These are phyloP conservation scores for Colletotrichum noveboracense DNA, from an alignment of 2,329 filamentous ascomycete genomes.

Conservation along the genomic window DNA sequence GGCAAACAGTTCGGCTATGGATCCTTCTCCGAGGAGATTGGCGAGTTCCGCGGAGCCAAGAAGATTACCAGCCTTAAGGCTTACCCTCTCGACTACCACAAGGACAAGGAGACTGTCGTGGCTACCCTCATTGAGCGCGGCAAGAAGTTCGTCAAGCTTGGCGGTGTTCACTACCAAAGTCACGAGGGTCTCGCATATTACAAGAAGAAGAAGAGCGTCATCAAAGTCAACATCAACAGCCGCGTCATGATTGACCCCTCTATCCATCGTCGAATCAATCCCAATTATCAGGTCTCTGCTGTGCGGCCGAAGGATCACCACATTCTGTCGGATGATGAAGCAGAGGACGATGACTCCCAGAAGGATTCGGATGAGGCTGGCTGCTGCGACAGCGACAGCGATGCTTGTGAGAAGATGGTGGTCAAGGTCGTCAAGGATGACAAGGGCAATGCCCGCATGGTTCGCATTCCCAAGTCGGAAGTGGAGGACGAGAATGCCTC, in stretches of 20 bases:
- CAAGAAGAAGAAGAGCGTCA: slow-evolving; percentile 76
- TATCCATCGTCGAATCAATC: slow-evolving; percentile 82
- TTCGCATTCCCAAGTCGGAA: slow-evolving; percentile 39
- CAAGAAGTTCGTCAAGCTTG: slow-evolving; percentile 81
- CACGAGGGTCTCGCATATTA: slow-evolving; percentile 86
- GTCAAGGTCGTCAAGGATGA: slow-evolving; percentile 58
- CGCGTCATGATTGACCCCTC: slow-evolving; percentile 88
- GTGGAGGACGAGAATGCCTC: slow-evolving; percentile 36
- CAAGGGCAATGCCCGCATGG: slow-evolving; percentile 35
- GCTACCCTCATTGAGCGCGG: slow-evolving; percentile 77
- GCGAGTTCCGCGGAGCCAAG: slow-evolving; percentile 78
- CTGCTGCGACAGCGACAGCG: slow-evolving; percentile 44
- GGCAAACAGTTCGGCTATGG: slow-evolving; percentile 85
- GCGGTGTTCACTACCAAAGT: slow-evolving; percentile 82
- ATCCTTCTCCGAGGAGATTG: slow-evolving; percentile 71
- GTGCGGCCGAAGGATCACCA: slow-evolving; percentile 77
- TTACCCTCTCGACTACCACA: slow-evolving; percentile 83
- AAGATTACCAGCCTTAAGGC: slow-evolving; percentile 81
- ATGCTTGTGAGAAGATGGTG: slow-evolving; percentile 46
- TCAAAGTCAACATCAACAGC: slow-evolving; percentile 86
- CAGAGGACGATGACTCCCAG: slow-evolving; percentile 47
- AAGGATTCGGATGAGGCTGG: slow-evolving; percentile 42
- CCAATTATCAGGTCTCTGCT: slow-evolving; percentile 80
- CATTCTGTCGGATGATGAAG: slow-evolving; percentile 54
- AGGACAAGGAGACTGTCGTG: slow-evolving; percentile 69